These are phyloP conservation scores for Aureococcus anophagefferens DNA, from an alignment of 108 stramenopile genomes.

Conservation along the genomic window DNA sequence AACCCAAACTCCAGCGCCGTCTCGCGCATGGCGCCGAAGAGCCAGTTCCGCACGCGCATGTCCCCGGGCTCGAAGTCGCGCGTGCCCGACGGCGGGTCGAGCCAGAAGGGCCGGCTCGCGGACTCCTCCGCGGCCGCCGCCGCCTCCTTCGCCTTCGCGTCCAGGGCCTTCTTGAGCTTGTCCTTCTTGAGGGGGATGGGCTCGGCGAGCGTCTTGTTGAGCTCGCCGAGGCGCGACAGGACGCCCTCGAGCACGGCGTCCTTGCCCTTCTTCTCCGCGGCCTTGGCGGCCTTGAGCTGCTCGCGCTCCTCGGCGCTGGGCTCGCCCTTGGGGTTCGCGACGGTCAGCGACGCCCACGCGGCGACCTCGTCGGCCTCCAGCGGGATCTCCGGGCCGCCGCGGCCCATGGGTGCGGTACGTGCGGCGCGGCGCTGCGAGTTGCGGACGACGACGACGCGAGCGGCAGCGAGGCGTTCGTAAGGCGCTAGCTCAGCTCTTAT, in stretches of 20 bases:
- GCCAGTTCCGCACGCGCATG: constrained; percentile 79
- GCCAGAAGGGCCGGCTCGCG: constrained; percentile 38
- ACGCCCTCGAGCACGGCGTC: background rate
- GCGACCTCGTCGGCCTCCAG: background rate
- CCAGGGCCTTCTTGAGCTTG: background rate
- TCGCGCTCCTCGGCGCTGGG: background rate
- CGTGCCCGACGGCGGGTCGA: constrained; percentile 86
- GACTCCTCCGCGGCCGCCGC: background rate
- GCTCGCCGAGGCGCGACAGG: background rate
- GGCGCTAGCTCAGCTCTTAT: too few species aligned
- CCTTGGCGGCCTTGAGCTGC: background rate
- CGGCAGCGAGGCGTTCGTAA: too few species aligned
- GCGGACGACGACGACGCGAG: too few species aligned
- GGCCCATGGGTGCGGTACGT: too few species aligned
- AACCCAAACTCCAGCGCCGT: constrained; percentile 73
- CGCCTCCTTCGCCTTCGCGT: background rate
- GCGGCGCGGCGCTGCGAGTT: too few species aligned
- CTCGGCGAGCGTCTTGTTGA: too few species aligned
- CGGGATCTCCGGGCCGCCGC: too few species aligned
- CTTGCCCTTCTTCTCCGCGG: background rate
- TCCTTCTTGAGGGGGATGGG: background rate
- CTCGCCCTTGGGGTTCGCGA: background rate
- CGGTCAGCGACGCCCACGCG: background rate
- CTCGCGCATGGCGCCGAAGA: constrained; percentile 77
- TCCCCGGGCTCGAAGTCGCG: constrained; percentile 92